phyloP scores from a whole-genome alignment of 2,329 filamentous ascomycete genomes.

The Colletotrichum chlorophyti region DNA sequence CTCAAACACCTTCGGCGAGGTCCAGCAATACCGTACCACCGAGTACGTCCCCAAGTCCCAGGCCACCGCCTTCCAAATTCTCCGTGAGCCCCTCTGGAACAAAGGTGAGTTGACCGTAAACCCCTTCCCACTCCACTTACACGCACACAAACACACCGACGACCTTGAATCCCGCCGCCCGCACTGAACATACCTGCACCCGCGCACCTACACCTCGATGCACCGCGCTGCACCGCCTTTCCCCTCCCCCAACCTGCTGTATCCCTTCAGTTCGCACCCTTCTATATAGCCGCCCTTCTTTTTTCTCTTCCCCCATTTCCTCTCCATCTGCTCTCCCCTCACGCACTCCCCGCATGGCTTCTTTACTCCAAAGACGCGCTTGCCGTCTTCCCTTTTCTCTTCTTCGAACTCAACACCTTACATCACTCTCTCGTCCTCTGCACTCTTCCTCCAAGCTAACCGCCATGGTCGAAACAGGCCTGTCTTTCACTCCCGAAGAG shows the following conservation, averaged over 20 bases:
- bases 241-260: conserved; percentile 25
- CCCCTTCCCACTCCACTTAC: conserved; percentile 16
- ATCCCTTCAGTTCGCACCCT: conserved; percentile 23
- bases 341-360: conserved; percentile 23
- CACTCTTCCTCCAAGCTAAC: conserved; percentile 24
- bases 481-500: conserved; percentile 70
- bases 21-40: conserved; percentile 60
- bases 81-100: conserved; percentile 69
- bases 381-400: conserved; percentile 23
- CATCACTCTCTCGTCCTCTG: conserved; percentile 3
- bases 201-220: conserved; percentile 10
- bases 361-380: conserved; percentile 17
- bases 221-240: conserved; percentile 21
- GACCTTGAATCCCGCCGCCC: conserved; percentile 3
- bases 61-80: conserved; percentile 66
- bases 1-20: conserved; percentile 61
- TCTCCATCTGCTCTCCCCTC: conserved; percentile 4
- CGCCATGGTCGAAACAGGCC: conserved; percentile 49
- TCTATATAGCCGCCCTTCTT: conserved; percentile 24
- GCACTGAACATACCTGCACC: conserved; percentile 17
- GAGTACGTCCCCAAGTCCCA: conserved; percentile 59
- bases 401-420: background rate
- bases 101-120: conserved; percentile 57
- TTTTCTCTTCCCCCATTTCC: background rate
- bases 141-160: background rate